Base-by-base conservation (phyloP, 805 yeast genomes). In the Clavispora santaluciae region DNA sequence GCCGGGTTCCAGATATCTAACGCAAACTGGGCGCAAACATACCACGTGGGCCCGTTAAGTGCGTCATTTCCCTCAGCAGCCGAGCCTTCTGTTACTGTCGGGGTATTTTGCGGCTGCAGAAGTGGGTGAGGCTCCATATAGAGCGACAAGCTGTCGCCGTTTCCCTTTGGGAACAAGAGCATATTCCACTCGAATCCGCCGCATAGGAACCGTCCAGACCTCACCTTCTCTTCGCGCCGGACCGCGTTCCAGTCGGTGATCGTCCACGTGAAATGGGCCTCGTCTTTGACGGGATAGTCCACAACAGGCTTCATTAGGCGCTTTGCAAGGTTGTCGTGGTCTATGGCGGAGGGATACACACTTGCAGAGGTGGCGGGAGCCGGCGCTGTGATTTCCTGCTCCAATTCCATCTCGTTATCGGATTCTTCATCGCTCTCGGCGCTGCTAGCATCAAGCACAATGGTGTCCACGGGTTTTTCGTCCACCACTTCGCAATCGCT, bases 21-120 rank as follows among this genome's bases (percentile, higher is more conserved):
- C 4, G 86, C 86, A 63, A 93, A 93, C 54, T 89, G 95, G 2
- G 93, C 95, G 64, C 97, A 89, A n/a, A 79, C 82, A 41, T 81
- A 80, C 95, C 96, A 89, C 20, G 15, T 15, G 18, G 20, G n/a
- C n/a, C n/a, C n/a, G n/a, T n/a, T n/a, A n/a, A n/a, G n/a, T n/a
- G n/a, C n/a, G n/a, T n/a, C n/a, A n/a, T n/a, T n/a, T n/a, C n/a
- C n/a, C n/a, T n/a, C n/a, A n/a, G n/a, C n/a, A n/a, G n/a, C n/a
- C n/a, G n/a, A n/a, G n/a, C n/a, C n/a, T n/a, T n/a, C n/a, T n/a
- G n/a, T n/a, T n/a, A n/a, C n/a, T n/a, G n/a, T n/a, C n/a, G n/a
- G n/a, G n/a, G n/a, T n/a, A n/a, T n/a, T n/a, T n/a, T n/a, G n/a
- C n/a, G n/a, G n/a, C n/a, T n/a, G n/a, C n/a, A n/a, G 60, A 2